Evolutionary conservation across 495 filamentous ascomycete species (phyloP).

Genomic region (Neurospora sp.): DNA sequence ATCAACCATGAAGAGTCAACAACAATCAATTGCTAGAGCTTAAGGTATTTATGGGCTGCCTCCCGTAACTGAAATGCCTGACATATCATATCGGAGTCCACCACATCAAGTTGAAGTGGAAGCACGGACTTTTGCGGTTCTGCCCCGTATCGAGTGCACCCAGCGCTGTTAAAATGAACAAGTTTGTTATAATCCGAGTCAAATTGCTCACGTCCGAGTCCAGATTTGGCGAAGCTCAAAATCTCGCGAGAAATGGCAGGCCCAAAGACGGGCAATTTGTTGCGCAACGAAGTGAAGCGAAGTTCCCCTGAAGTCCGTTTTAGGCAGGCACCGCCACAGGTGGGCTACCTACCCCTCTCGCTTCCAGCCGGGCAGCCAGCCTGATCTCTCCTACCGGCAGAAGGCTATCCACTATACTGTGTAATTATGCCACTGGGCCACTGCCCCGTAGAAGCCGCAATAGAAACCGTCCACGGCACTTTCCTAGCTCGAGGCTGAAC

Average conservation of each 20-base stretch:
- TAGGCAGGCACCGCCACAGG: not conserved
- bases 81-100: not conserved
- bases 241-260: not conserved
- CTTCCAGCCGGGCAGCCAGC: not conserved
- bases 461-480: not conserved
- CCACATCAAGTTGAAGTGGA: not conserved
- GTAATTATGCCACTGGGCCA: not conserved
- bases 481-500: not conserved
- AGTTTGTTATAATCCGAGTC: not conserved
- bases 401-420: not conserved
- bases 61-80: not conserved
- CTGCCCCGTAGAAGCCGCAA: not conserved
- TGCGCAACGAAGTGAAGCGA: not conserved
- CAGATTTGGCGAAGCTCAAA: not conserved
- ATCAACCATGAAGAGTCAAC: not conserved
- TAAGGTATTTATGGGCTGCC: not conserved
- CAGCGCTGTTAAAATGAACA: not conserved
- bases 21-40: not conserved
- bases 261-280: not conserved
- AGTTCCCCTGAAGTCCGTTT: not conserved
- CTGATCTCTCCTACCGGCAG: not conserved
- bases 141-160: not conserved
- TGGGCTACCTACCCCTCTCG: not conserved
- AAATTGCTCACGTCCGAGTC: not conserved
- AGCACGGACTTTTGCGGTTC: not conserved